Conservation (phyloP, 345 rosid genomes). For the Moricandia moricandioides region DNA sequence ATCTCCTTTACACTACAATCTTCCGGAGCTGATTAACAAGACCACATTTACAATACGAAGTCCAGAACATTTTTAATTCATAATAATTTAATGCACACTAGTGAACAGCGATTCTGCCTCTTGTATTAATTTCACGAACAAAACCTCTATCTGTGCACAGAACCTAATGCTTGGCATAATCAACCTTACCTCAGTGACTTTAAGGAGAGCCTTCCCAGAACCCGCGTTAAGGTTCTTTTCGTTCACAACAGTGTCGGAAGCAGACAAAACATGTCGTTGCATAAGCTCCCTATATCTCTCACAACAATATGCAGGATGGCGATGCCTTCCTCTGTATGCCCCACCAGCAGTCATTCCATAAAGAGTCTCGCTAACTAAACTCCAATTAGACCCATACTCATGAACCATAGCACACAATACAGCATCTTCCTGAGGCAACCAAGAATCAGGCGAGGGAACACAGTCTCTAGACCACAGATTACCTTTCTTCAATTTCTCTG, state of each 20-base stretch:
- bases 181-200: conserved; percentile 87
- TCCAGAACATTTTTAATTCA: neutral
- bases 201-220: conserved; percentile 89
- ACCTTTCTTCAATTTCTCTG: conserved; percentile 89
- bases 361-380: conserved; percentile 70
- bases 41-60: neutral
- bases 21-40: conserved; percentile 12
- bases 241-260: conserved; percentile 56
- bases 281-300: conserved; percentile 91
- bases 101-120: conserved; percentile 4
- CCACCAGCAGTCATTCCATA: conserved; percentile 98
- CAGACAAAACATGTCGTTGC: conserved; percentile 69
- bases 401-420: conserved; percentile 95
- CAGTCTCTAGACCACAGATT: conserved; percentile 92
- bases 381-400: conserved; percentile 96
- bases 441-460: conserved; percentile 85
- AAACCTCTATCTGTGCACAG: neutral
- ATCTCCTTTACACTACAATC: neutral
- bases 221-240: conserved; percentile 63
- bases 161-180: conserved; percentile 10
- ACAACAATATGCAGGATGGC: conserved; percentile 90
- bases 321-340: conserved; percentile 83
- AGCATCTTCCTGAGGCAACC: conserved; percentile 99
- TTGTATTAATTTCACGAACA: neutral
- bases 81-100: conserved; percentile 1